Evolutionary conservation across 192 early-diverging fungal species (phyloP).

Genomic region (Paraglomus brasilianum): DNA sequence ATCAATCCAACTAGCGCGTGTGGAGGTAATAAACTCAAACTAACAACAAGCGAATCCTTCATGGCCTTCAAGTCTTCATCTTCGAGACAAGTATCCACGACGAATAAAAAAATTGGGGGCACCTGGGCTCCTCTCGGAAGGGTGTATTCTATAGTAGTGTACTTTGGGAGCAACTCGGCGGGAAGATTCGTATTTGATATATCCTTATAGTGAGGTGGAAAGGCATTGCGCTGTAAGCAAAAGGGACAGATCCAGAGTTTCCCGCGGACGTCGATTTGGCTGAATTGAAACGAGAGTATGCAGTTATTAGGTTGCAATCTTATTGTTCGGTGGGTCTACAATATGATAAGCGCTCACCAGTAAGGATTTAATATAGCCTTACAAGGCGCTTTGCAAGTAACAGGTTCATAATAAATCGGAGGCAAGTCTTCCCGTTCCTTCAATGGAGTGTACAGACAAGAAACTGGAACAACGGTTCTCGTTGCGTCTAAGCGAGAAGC

Average conservation of each 20-base stretch:
- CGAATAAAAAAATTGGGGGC: slow-evolving; percentile 95
- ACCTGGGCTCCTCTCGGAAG: slow-evolving; percentile 80
- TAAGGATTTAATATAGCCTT: slow-evolving; percentile 96
- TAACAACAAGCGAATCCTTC: slow-evolving; percentile 89
- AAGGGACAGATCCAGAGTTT: slow-evolving; percentile 99
- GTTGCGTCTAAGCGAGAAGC: slow-evolving; percentile 91
- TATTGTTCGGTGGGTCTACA: background rate
- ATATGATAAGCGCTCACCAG: slow-evolving; percentile 61
- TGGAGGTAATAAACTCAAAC: slow-evolving; percentile 87
- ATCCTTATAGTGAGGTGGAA: slow-evolving; percentile 97
- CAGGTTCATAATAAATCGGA: slow-evolving; percentile 95
- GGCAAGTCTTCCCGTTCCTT: slow-evolving; percentile 86
- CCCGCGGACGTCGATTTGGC: slow-evolving; percentile 93
- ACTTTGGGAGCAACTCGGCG: slow-evolving; percentile 85
- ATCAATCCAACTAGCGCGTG: slow-evolving; percentile 93
- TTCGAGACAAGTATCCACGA: slow-evolving; percentile 96
- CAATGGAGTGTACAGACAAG: slow-evolving; percentile 89
- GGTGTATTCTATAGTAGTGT: slow-evolving; percentile 96
- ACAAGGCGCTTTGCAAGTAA: slow-evolving; percentile 94
- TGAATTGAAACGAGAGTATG: slow-evolving; percentile 31
- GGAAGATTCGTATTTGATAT: slow-evolving; percentile 91
- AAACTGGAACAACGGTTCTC: slow-evolving; percentile 92
- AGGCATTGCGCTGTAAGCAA: slow-evolving; percentile 93
- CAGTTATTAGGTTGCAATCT: background rate
- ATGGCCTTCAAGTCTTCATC: slow-evolving; percentile 94